phyloP scores from a whole-genome alignment of 2,329 filamentous ascomycete genomes.

The Monosporascus sp. region DNA sequence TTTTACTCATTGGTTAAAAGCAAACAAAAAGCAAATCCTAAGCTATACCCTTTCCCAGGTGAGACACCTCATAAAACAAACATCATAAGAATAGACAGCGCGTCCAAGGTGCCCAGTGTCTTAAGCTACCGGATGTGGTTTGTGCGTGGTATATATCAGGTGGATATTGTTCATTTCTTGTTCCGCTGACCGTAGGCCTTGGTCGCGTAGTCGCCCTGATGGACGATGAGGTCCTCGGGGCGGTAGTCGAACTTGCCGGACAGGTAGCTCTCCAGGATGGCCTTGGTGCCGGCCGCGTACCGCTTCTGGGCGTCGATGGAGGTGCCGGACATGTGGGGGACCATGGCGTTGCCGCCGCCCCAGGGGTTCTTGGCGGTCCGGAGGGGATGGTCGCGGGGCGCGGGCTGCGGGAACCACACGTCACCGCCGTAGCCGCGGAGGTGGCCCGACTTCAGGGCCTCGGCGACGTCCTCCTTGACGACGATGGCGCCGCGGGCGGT shows the following conservation, averaged over 20 bases:
- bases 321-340: conserved; percentile 97
- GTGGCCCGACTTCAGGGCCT: conserved; percentile 85
- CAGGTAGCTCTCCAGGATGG: conserved; percentile 88
- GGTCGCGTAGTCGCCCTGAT: conserved; percentile 88
- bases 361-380: conserved; percentile 91
- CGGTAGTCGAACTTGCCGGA: conserved; percentile 82
- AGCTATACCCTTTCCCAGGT: too few species aligned
- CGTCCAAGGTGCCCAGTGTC: too few species aligned
- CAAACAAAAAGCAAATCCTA: too few species aligned
- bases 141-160: neutral
- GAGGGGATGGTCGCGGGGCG: conserved; percentile 86
- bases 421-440: conserved; percentile 85
- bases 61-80: too few species aligned
- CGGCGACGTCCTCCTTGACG: conserved; percentile 98
- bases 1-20: too few species aligned
- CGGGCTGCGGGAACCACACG: conserved; percentile 97
- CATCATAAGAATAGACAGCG: too few species aligned
- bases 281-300: conserved; percentile 83
- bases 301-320: conserved; percentile 96
- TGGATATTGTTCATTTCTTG: conserved; percentile 30
- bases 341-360: conserved; percentile 97
- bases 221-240: conserved; percentile 85
- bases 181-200: conserved; percentile 81
- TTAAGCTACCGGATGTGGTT: too few species aligned
- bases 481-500: conserved; percentile 98